Percentiles rank a stretch among this genome's conserved stretches.
Evolutionary conservation across 2,329 filamentous ascomycete species (phyloP).

Genomic region (Fusarium keratoplasticum): DNA sequence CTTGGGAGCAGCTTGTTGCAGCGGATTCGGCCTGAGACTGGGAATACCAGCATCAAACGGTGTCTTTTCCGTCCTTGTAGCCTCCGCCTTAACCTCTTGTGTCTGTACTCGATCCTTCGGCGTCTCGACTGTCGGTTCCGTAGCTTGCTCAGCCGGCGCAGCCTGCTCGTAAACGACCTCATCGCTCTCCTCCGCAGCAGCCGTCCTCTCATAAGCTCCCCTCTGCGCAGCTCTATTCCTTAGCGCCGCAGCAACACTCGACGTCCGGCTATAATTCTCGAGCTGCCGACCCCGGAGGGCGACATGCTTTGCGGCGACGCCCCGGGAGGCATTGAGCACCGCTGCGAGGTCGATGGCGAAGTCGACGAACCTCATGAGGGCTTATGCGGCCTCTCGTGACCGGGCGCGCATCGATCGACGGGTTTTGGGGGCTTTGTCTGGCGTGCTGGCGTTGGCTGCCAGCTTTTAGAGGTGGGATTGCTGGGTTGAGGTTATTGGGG

Average conservation of each 20-base stretch:
- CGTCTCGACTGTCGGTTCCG: constrained; percentile 18
- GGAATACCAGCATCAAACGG: constrained; percentile 17
- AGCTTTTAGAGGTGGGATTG: constrained; percentile 28
- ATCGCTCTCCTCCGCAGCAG: neutral
- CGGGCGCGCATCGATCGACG: constrained; percentile 39
- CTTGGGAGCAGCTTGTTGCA: constrained; percentile 6
- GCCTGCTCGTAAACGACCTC: constrained; percentile 24
- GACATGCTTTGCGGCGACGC: constrained; percentile 72
- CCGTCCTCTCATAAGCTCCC: constrained; percentile 4
- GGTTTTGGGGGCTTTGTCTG: constrained; percentile 1
- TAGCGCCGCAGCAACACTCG: constrained; percentile 55
- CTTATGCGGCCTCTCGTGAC: constrained; percentile 37
- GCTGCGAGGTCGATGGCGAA: constrained; percentile 76
- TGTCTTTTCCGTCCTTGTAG: constrained; percentile 1
- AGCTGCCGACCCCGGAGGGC: constrained; percentile 67
- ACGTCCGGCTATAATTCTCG: constrained; percentile 61
- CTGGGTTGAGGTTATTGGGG: constrained; percentile 10
- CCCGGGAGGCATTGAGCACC: constrained; percentile 76
- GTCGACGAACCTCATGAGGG: constrained; percentile 70
- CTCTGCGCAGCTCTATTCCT: constrained; percentile 40
- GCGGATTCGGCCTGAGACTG: constrained; percentile 19
- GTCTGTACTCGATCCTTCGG: constrained; percentile 2
- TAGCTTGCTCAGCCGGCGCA: constrained; percentile 15
- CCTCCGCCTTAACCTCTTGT: constrained; percentile 14
- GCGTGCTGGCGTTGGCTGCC: constrained; percentile 35